These are phyloP conservation scores for Fusarium subtropicale DNA, from an alignment of 2,329 filamentous ascomycete genomes.

Conservation along the genomic window DNA sequence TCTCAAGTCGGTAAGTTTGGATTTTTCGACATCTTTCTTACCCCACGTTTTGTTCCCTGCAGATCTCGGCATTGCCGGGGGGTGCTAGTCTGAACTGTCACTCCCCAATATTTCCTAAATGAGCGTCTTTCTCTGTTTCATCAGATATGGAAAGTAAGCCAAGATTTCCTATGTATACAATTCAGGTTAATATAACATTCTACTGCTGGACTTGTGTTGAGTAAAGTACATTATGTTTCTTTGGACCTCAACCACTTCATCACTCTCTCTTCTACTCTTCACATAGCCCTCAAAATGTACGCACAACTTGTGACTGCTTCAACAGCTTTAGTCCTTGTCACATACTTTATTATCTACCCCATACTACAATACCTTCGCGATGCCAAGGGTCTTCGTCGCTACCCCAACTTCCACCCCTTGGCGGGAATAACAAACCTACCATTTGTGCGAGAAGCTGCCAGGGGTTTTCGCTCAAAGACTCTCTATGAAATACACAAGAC, in stretches of 20 bases:
- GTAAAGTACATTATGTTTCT: conserved; percentile 17
- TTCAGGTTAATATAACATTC: background rate
- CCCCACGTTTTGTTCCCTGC: background rate
- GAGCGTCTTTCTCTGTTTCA: conserved; percentile 1
- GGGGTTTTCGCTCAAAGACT: conserved; percentile 58
- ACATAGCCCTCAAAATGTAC: conserved; percentile 34
- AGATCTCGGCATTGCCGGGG: background rate
- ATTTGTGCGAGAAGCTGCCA: conserved; percentile 39
- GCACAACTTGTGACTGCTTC: conserved; percentile 24
- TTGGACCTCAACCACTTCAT: background rate
- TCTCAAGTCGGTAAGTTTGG: background rate
- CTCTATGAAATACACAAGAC: conserved; percentile 61
- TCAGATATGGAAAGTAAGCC: conserved; percentile 13
- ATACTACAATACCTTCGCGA: conserved; percentile 42
- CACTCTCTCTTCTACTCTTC: background rate
- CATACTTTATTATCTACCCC: conserved; percentile 37
- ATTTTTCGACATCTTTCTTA: background rate
- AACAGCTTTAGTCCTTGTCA: conserved; percentile 15
- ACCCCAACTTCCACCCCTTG: conserved; percentile 41
- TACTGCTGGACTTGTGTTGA: background rate
- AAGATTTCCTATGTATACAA: background rate
- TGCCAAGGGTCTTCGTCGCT: conserved; percentile 53
- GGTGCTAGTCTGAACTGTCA: background rate
- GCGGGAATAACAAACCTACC: conserved; percentile 39
- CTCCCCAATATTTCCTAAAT: conserved; percentile 14